Base-by-base conservation (phyloP, 441 rosid genomes). In the Erodium moschatum region DNA sequence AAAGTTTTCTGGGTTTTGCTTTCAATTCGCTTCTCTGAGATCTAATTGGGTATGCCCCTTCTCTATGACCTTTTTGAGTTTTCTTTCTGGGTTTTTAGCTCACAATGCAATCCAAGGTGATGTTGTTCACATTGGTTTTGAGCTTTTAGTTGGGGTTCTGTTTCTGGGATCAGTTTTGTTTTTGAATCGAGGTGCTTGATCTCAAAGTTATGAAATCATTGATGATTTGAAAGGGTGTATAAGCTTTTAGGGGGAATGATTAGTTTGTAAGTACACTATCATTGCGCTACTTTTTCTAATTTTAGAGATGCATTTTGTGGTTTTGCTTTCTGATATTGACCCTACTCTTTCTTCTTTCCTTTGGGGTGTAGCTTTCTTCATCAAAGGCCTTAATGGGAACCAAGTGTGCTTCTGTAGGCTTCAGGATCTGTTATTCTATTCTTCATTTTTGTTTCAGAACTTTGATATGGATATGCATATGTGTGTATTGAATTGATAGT, bases 61-160 rank as follows among this genome's bases (percentile, higher is more conserved):
- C 74, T 73, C 67, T 82, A 76, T 48, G 5, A 27, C 64, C 64
- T 10, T 21, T 52, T 77, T 62, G n/a, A 31, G 27, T 4, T 8
- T 31, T 21, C 11, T 29, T 1, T 13, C 5, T 42, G 33, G 52
- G 64, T 33, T 63, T 63, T 18, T 56, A 42, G 81, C 83, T 81
- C 85, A 69, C 78, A 87, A 81, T 86, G 89, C 85, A 87, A 86
- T 91, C 81, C 96, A 85, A 78, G 75, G 35, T 81, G 79, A 83
- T 79, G 82, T 42, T 62, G 38, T 27, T 48, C 9, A 42, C 80
- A 80, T 70, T 69, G 58, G 76, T 71, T 77, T 79, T 74, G 73
- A 20, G 68, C 48, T 40, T 18, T 56, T 13, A 18, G 27, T 18
- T 54, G 21, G 21, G 65, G 70, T 73, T 80, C 76, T 35, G 8